phyloP scores from a whole-genome alignment of 805 yeast genomes.

The Wickerhamomyces chambardii region DNA sequence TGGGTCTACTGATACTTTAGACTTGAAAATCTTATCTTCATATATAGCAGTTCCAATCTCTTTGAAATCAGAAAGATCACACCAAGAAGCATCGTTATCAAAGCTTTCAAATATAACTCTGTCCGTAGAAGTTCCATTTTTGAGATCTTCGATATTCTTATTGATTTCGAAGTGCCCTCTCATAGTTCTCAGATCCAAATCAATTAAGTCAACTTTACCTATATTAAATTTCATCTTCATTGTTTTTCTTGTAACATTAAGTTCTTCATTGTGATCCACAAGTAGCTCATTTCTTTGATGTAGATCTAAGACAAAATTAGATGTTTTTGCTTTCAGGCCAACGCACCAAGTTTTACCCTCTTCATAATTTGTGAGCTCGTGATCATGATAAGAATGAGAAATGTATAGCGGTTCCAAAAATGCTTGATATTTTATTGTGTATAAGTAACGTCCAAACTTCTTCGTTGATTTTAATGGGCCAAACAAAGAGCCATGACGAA shows the following conservation, averaged over 20 bases:
- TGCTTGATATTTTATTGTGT: constrained; percentile 74
- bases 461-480: constrained; percentile 42
- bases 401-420: constrained; percentile 64
- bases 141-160: constrained; percentile 5
- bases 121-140: constrained; percentile 2
- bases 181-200: constrained; percentile 54
- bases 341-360: constrained; percentile 34
- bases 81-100: constrained; percentile 53
- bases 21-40: constrained; percentile 19
- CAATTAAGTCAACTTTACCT: constrained; percentile 50
- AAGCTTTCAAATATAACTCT: constrained; percentile 23
- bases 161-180: constrained; percentile 32
- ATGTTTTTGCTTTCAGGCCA: constrained; percentile 62
- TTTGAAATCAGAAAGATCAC: constrained; percentile 50
- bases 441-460: constrained; percentile 69
- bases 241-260: constrained; percentile 35
- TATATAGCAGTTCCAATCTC: constrained; percentile 42
- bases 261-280: constrained; percentile 33
- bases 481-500: constrained; percentile 68
- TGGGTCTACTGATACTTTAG: constrained; percentile 46
- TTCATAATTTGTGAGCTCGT: constrained; percentile 27
- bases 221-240: constrained; percentile 53
- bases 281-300: constrained; percentile 52
- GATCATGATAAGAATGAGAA: constrained; percentile 60
- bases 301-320: constrained; percentile 49